These are phyloP conservation scores for Candida boidinii DNA, from an alignment of 805 yeast species.

Conservation along the genomic window DNA sequence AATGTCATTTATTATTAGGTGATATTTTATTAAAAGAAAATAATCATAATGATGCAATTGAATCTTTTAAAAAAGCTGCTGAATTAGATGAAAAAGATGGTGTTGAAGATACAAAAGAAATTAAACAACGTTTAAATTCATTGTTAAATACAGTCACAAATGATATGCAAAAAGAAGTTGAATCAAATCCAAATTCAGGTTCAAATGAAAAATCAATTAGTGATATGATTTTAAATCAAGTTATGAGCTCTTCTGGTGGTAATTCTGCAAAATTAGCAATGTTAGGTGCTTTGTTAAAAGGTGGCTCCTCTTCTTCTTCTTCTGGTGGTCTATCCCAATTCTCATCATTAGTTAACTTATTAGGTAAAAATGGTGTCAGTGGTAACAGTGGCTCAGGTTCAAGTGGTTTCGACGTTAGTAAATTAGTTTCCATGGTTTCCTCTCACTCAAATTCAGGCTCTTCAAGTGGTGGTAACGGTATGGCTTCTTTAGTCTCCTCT, in stretches of 20 bases:
- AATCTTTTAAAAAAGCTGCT: constrained; percentile 20
- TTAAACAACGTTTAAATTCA: constrained; percentile 18
- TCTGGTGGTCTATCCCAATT: too few species aligned
- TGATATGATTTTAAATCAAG: constrained; percentile 18
- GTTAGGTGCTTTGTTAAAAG: constrained; percentile 15
- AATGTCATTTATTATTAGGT: constrained; percentile 18
- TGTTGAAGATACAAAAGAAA: constrained; percentile 21
- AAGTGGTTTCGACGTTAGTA: constrained; percentile 9
- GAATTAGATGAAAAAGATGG: constrained; percentile 24
- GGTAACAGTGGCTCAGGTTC: constrained; percentile 5
- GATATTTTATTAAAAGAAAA: constrained; percentile 18
- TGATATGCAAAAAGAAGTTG: constrained; percentile 15
- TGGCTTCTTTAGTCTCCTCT: neutral
- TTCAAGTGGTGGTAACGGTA: constrained; percentile 11
- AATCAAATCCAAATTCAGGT: constrained; percentile 12
- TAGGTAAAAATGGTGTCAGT: constrained; percentile 6
- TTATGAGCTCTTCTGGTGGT: constrained; percentile 14
- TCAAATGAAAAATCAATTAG: constrained; percentile 22
- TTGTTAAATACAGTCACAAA: constrained; percentile 14
- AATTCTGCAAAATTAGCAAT: constrained; percentile 18
- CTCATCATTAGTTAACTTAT: too few species aligned
- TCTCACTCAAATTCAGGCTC: constrained; percentile 19
- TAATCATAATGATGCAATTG: constrained; percentile 16
- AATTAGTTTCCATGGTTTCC: constrained; percentile 18
- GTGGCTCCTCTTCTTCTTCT: too few species aligned